These are phyloP conservation scores for Sequoiadendron giganteum DNA, from an alignment of 75 land plant genomes.

Conservation along the genomic window DNA sequence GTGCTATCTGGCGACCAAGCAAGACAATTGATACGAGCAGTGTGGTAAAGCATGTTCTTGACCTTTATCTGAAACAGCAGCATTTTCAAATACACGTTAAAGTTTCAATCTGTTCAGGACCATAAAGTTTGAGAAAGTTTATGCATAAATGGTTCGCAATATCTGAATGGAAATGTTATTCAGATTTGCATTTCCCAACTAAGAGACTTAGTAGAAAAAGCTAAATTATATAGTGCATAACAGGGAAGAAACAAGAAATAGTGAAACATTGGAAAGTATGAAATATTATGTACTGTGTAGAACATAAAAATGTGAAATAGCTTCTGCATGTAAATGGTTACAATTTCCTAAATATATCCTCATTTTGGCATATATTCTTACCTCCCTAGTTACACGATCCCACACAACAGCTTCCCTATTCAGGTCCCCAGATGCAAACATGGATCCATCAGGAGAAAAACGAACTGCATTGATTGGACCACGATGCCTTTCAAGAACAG, in stretches of 20 bases:
- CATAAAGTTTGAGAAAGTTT: background rate
- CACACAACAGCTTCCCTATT: constrained; percentile 97
- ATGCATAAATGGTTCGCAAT: background rate
- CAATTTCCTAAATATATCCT: background rate
- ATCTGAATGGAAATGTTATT: background rate
- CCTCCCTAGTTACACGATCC: constrained; percentile 85
- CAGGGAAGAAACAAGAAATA: background rate
- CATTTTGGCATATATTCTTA: constrained; percentile 23
- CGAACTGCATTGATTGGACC: constrained; percentile 79
- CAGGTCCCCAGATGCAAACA: constrained; percentile 90
- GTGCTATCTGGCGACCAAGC: constrained; percentile 89
- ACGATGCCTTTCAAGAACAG: constrained; percentile 86
- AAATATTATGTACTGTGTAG: background rate
- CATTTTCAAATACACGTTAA: background rate
- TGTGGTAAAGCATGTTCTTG: constrained; percentile 95
- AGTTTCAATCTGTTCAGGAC: background rate
- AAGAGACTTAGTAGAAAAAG: background rate
- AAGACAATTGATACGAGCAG: constrained; percentile 81
- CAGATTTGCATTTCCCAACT: background rate
- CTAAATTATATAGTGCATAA: background rate
- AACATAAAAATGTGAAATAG: background rate
- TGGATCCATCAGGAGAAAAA: constrained; percentile 91
- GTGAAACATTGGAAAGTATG: background rate
- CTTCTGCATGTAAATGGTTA: background rate
- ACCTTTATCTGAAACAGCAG: constrained; percentile 68